Conservation (phyloP, 805 yeast genomes). For the Kazachstania martiniae region DNA sequence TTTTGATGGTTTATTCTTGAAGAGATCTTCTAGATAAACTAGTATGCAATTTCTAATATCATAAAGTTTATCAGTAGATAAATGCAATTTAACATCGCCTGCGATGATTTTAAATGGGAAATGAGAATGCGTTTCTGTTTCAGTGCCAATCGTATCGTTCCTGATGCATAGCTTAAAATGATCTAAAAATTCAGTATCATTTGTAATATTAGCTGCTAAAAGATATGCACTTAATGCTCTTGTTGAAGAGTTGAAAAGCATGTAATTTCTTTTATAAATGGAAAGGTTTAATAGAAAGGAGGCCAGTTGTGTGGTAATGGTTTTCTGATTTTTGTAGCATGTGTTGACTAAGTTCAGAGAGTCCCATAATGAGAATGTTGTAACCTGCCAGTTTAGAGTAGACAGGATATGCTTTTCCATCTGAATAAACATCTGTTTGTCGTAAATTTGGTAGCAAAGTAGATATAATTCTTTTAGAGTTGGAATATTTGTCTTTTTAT, state of each 20-base stretch:
- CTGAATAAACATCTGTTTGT: constrained; percentile 48
- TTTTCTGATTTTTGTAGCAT: neutral
- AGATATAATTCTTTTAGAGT: constrained; percentile 58
- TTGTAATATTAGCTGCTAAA: constrained; percentile 41
- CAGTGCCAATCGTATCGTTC: neutral
- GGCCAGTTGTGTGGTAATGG: constrained; percentile 34
- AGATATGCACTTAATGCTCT: constrained; percentile 40
- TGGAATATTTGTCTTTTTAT: constrained; percentile 70
- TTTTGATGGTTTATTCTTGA: constrained; percentile 8
- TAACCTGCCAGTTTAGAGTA: constrained; percentile 54
- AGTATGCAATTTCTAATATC: constrained; percentile 17
- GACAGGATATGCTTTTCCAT: constrained; percentile 68
- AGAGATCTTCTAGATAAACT: constrained; percentile 13
- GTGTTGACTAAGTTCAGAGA: constrained; percentile 1
- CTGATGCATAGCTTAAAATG: constrained; percentile 1
- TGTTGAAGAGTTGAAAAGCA: constrained; percentile 36
- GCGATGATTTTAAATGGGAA: constrained; percentile 7
- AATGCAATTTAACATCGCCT: constrained; percentile 7
- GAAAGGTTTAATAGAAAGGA: constrained; percentile 48
- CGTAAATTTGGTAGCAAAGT: constrained; percentile 54
- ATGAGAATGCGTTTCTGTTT: neutral
- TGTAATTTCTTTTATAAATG: constrained; percentile 38
- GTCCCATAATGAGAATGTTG: constrained; percentile 4
- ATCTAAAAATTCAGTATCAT: constrained; percentile 8
- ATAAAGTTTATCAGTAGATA: constrained; percentile 2